Evolutionary conservation across 495 filamentous ascomycete species (phyloP).

Genomic region (Penicillium waksmanii): DNA sequence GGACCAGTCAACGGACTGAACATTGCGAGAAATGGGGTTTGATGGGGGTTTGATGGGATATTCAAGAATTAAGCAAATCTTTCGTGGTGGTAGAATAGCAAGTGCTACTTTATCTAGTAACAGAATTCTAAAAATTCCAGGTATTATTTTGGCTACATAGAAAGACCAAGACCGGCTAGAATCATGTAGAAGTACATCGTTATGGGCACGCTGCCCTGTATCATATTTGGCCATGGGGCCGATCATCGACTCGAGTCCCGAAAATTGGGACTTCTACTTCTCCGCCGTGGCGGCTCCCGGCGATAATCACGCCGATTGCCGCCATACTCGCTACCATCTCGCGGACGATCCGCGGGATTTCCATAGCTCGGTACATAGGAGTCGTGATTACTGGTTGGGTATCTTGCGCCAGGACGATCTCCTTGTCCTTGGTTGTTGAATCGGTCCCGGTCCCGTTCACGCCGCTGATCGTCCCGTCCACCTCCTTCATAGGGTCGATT

Average conservation of each 20-base stretch:
- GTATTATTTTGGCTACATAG: not conserved
- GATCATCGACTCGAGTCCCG: constrained; percentile 23
- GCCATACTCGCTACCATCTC: constrained; percentile 28
- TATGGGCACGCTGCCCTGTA: no score
- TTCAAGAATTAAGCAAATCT: no score
- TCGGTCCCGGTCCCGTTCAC: constrained; percentile 35
- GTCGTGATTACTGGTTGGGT: constrained; percentile 37
- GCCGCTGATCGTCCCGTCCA: constrained; percentile 32
- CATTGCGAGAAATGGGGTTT: no score
- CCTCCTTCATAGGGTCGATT: constrained; percentile 36
- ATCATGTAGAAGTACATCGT: not conserved
- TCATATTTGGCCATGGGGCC: no score
- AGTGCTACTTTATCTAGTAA: not conserved
- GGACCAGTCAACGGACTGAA: no score
- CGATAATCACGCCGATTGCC: constrained; percentile 35
- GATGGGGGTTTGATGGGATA: no score
- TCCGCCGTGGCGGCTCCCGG: constrained; percentile 39
- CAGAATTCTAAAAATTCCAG: no score
- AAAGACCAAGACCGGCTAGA: not conserved
- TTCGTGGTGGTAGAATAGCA: not conserved
- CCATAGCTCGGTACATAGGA: constrained; percentile 47
- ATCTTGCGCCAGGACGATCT: constrained; percentile 28
- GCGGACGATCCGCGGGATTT: constrained; percentile 27
- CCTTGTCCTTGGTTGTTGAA: constrained; percentile 17
- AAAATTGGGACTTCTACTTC: constrained; percentile 44